phyloP scores from a whole-genome alignment of 176 grass and related monocot species.

The Oryza coarctata region DNA sequence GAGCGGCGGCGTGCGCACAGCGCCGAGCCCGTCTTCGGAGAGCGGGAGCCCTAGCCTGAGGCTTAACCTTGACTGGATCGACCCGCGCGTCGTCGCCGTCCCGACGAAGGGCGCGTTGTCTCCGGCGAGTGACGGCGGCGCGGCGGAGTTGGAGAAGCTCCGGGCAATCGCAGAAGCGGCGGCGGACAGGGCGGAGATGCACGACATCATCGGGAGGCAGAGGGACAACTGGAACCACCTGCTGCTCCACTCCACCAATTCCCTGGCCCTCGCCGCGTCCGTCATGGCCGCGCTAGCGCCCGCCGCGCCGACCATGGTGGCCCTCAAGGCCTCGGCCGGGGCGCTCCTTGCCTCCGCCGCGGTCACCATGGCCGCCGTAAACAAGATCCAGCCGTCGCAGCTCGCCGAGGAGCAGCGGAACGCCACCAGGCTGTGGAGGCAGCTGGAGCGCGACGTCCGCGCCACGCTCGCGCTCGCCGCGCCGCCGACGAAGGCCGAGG shows the following conservation, averaged over 20 bases:
- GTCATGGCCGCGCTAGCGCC: constrained; percentile 47
- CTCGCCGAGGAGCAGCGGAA: constrained; percentile 74
- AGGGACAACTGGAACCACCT: constrained; percentile 81
- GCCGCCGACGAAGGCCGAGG: neutral
- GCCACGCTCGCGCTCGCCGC: neutral
- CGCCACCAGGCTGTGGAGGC: constrained; percentile 47
- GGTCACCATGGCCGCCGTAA: constrained; percentile 41
- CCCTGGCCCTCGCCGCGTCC: constrained; percentile 46
- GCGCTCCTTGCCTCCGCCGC: constrained; percentile 28
- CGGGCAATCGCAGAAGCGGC: constrained; percentile 43
- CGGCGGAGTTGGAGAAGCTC: constrained; percentile 22
- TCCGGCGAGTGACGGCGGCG: too few relatives aligned
- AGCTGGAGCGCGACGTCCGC: constrained; percentile 41
- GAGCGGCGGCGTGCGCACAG: neutral
- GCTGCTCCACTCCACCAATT: constrained; percentile 60
- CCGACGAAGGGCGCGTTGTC: too few relatives aligned
- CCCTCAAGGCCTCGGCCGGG: constrained; percentile 40
- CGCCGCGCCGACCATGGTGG: neutral
- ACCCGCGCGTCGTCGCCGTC: neutral
- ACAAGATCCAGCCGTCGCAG: constrained; percentile 72
- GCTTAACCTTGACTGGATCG: neutral
- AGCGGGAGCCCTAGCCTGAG: neutral
- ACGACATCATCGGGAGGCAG: constrained; percentile 65
- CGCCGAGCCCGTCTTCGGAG: neutral
- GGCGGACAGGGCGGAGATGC: constrained; percentile 62